Percentiles rank a stretch among this genome's conserved stretches.
These are phyloP conservation scores for Warburgia ugandensis DNA, from an alignment of 164 flowering plant species.

Conservation along the genomic window DNA sequence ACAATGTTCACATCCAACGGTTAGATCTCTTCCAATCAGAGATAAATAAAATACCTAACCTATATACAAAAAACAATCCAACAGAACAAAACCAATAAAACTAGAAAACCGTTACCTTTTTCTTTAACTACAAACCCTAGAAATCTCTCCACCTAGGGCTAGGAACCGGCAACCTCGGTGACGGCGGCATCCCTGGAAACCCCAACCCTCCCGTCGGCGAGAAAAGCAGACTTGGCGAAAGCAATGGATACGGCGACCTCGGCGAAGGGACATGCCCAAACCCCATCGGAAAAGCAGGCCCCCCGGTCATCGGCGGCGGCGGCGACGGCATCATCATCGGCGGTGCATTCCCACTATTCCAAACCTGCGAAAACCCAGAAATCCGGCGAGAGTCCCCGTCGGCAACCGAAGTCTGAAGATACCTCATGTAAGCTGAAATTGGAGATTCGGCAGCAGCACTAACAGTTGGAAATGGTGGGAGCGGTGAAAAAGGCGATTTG, in stretches of 20 bases:
- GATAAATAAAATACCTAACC: too few species aligned
- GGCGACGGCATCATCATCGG: constrained; percentile 13
- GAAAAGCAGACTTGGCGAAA: constrained; percentile 38
- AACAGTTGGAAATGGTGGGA: constrained; percentile 83
- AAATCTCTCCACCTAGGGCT: constrained; percentile 60
- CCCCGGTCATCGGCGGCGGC: constrained; percentile 3
- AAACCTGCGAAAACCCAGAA: constrained; percentile 32
- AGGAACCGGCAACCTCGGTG: constrained; percentile 48
- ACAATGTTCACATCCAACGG: too few species aligned
- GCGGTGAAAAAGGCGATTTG: constrained; percentile 53
- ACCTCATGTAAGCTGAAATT: constrained; percentile 84
- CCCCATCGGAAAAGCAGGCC: too few species aligned
- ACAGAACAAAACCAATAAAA: too few species aligned
- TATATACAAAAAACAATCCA: too few species aligned
- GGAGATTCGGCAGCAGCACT: constrained; percentile 89
- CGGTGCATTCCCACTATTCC: constrained; percentile 20
- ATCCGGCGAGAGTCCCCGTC: constrained; percentile 21
- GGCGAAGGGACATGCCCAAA: constrained; percentile 22
- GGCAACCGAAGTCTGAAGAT: constrained; percentile 36
- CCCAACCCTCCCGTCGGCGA: constrained; percentile 49
- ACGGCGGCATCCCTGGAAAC: constrained; percentile 46
- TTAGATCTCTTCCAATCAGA: too few species aligned
- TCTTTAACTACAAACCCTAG: too few species aligned
- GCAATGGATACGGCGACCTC: constrained; percentile 38
- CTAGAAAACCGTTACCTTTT: too few species aligned